Base-by-base conservation (phyloP, 2,329 filamentous ascomycete species). In the Dryadomyces sulphureus region DNA sequence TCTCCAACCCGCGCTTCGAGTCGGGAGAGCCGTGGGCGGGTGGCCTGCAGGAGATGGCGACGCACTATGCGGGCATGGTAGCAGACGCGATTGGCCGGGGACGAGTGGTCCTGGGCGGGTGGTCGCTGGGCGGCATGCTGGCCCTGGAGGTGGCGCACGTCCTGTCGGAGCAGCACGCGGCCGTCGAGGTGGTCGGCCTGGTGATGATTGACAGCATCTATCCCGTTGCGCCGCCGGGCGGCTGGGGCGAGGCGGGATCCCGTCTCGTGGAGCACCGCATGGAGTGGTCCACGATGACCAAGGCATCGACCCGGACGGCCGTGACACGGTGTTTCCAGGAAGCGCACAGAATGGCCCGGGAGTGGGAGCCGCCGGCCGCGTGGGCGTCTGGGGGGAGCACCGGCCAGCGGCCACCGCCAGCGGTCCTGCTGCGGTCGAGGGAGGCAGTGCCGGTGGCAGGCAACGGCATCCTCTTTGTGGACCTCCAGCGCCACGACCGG, bases 11-110 rank as follows among this genome's bases (percentile, higher is more conserved):
- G 5, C 61, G 63, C 48, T 77, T 75, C 53, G 57, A 63, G 49
- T 63, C 63, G 1, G 67, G 65, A 7, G 57, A 63, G 12, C 46
- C 58, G 6, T 79, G 73, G 60, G 59, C 64, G 0, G 73, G 70
- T 27, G 71, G 73, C 4, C 55, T 79, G 11, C 59, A 64, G 1
- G 68, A 75, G 53, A 77, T 79, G 72, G 74, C 68, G 0, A 54
- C 39, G 2, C 56, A 67, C 7, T 79, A 79, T 52, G 60, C 68
- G 32, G 51, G 53, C 3, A 61, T 69, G 47, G 66, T 79, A 48
- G 63, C 61, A 25, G 50, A 57, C 20, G 55, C 60, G 1, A 54
- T 73, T 2, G 53, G 58, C 0, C 54, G 55, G 5, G 62, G 63
- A 5, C 56, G 65, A 21, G 60, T 77, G 36, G 54, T 77, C 5